A percentile compares a stretch with the other conserved stretches of the same genome.
Conservation (phyloP, 331 rosid genomes). For the Prunus yedoensis region DNA sequence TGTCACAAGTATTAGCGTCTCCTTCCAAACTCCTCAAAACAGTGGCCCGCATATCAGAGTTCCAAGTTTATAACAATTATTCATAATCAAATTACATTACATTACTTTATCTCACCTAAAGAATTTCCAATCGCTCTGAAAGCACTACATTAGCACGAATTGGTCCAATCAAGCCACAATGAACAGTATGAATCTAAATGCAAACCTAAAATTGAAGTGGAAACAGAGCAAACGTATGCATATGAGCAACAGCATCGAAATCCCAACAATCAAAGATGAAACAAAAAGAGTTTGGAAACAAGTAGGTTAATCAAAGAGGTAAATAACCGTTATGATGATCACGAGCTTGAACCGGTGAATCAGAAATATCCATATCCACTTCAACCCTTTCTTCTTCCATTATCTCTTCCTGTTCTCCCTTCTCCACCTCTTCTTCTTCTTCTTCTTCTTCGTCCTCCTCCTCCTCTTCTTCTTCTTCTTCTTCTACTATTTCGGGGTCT, state of each 20-base stretch:
- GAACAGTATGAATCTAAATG: neutral
- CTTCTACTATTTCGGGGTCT: neutral
- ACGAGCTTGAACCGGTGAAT: conserved; percentile 27
- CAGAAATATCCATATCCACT: conserved; percentile 21
- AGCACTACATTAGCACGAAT: neutral
- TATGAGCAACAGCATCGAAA: neutral
- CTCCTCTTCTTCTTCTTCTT: neutral
- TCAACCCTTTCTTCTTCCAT: conserved; percentile 14
- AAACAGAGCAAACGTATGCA: neutral
- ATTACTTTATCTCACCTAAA: neutral
- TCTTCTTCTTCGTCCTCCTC: neutral
- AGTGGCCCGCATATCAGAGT: neutral
- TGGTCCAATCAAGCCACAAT: neutral
- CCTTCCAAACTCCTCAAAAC: conserved; percentile 1
- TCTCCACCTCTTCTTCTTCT: neutral
- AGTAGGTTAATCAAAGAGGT: neutral
- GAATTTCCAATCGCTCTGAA: neutral
- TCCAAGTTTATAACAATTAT: neutral
- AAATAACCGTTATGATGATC: conserved; percentile 33
- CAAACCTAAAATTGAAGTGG: neutral
- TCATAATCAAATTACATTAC: neutral
- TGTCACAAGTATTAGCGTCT: neutral
- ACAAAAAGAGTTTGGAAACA: neutral
- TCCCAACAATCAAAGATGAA: neutral
- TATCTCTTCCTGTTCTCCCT: neutral